A percentile compares a stretch with the other conserved stretches of the same genome.
Conservation (phyloP, 345 rosid genomes). For the Trapa bicornis region DNA sequence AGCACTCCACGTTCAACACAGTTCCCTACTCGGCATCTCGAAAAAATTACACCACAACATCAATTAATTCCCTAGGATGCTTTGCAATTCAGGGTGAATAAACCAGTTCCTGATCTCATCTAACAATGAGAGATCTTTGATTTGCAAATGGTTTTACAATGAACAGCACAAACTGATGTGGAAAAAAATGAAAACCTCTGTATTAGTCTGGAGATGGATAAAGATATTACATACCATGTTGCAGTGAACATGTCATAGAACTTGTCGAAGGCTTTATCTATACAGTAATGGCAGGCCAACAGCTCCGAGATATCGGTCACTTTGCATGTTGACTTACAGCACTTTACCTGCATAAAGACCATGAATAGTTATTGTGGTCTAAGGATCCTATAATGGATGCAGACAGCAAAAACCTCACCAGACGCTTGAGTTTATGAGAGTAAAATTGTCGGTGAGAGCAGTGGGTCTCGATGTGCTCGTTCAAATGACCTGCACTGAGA, state of each 20-base stretch:
- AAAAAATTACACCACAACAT: neutral
- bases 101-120: no score
- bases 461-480: conserved; percentile 38
- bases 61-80: neutral
- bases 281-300: conserved; percentile 54
- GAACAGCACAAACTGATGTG: neutral
- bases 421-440: conserved; percentile 59
- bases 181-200: neutral
- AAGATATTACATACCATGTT: conserved; percentile 34
- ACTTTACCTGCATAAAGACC: conserved; percentile 39
- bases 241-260: conserved; percentile 60
- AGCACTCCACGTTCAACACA: neutral
- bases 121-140: no score
- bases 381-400: neutral
- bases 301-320: conserved; percentile 55
- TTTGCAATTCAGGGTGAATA: neutral
- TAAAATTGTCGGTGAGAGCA: conserved; percentile 42
- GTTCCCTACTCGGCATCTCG: neutral
- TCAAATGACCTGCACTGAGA: conserved; percentile 64
- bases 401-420: conserved; percentile 27
- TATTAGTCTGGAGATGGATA: neutral
- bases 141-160: neutral
- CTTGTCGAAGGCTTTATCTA: conserved; percentile 58
- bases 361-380: neutral
- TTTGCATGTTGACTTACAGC: conserved; percentile 62